phyloP scores from a whole-genome alignment of 2,329 filamentous ascomycete species.

The Fusarium protoensiforme region DNA sequence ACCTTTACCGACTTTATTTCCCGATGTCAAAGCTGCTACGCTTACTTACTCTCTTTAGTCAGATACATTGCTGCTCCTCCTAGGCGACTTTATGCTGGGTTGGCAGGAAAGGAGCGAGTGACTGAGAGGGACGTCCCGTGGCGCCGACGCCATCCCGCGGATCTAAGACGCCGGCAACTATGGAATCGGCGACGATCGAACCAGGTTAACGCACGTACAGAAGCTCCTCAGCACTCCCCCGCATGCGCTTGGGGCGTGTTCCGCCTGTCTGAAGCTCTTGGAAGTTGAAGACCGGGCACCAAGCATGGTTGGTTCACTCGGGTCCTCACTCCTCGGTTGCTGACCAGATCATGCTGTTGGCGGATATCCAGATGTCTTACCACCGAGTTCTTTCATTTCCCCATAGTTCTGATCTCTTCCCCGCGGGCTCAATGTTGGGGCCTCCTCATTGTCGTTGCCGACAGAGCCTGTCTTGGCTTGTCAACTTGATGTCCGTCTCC shows the following conservation, averaged over 20 bases:
- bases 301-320: background rate
- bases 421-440: background rate
- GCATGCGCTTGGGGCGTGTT: background rate
- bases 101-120: background rate
- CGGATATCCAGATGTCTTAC: background rate
- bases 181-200: slow-evolving; percentile 1
- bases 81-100: background rate
- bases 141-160: slow-evolving; percentile 3
- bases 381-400: background rate
- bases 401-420: background rate
- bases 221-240: background rate
- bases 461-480: background rate
- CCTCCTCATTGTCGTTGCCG: background rate
- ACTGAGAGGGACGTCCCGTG: background rate
- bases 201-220: background rate
- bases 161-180: background rate
- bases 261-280: background rate
- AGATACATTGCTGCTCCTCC: background rate
- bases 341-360: background rate
- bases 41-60: slow-evolving; percentile 1
- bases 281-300: background rate
- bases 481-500: background rate
- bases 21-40: background rate
- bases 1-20: slow-evolving; percentile 1
- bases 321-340: background rate